A percentile compares a stretch with the other conserved stretches of the same genome.
Conservation (phyloP, 805 yeast species). For the Candida endomychidarum region DNA sequence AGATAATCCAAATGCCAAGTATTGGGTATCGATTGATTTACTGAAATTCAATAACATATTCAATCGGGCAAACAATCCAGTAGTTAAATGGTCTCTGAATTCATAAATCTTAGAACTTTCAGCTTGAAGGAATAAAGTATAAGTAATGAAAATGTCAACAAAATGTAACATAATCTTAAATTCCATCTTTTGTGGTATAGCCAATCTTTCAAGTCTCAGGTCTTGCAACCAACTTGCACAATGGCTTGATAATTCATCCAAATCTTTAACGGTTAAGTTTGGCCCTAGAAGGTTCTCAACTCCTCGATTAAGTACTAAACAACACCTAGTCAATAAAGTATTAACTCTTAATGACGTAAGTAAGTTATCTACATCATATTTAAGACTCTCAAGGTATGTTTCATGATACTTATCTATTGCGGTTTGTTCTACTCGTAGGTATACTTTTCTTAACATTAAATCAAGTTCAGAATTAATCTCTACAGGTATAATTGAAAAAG, state of each 20-base stretch:
- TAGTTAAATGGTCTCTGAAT: conserved; percentile 12
- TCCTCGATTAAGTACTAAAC: conserved; percentile 22
- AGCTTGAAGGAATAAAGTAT: conserved; percentile 32
- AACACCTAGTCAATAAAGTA: conserved; percentile 29
- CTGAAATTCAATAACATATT: conserved; percentile 12
- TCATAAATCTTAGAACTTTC: conserved; percentile 25
- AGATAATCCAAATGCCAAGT: conserved; percentile 10
- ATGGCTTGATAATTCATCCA: conserved; percentile 23
- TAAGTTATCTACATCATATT: conserved; percentile 19
- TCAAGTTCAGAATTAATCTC: conserved; percentile 9
- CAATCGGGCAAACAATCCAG: conserved; percentile 11
- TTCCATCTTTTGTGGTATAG: conserved; percentile 20
- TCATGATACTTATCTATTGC: conserved; percentile 24
- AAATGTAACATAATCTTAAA: conserved; percentile 24
- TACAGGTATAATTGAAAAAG: conserved; percentile 7
- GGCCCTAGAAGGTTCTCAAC: conserved; percentile 21
- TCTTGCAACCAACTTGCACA: conserved; percentile 28
- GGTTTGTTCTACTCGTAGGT: conserved; percentile 18
- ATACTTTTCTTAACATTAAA: conserved; percentile 5
- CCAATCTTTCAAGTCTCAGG: conserved; percentile 16
- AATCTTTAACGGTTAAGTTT: conserved; percentile 19
- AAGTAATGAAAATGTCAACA: conserved; percentile 27
- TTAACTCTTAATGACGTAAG: conserved; percentile 23
- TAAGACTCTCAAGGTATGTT: conserved; percentile 18
- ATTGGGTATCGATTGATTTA: conserved; percentile 10